Evolutionary conservation across 306 rosid species (phyloP), one percentile per base, ranked within the genome.

Genomic region (Abrus pulchellus): DNA sequence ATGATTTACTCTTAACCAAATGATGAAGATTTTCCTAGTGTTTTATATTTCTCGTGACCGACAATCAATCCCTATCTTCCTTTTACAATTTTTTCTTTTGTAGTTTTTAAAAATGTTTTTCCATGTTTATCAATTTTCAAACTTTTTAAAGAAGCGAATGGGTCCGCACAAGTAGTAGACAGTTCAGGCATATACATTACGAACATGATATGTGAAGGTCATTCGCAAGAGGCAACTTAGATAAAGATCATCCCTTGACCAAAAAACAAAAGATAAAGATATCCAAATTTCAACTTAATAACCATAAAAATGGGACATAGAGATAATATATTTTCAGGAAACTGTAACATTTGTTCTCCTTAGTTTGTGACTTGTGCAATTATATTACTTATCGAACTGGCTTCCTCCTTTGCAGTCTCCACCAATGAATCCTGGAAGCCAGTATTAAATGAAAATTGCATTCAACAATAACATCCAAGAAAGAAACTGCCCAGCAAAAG

Each of bases 361-460:
- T 78, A 86, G 64, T 86, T 86, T 0, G 89, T 83, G 82, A 96
- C 97, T 85, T 94, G 96, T 11, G 96, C 94, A 9, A 94, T 92
- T 72, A 94, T 92, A 63, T 90, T 92, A 77, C 97, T 92, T 48
- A 94, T 36, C 9, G 97, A 94, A 82, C 94, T 86, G 36, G 94
- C 97, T 81, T 94, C 93, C 84, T 94, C 97, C 83, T 92, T 92
- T 11, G 97, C 98, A 57, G 93, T 90, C 87, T 94, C 97, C 91
- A 92, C 98, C 89, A 94, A 62, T 45, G 98, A 90, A 90, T 94
- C 97, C 98, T 92, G 74, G 79, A 88, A 74, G 61, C 10, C 34
- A 13, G 57, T 47, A 28, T 57, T 20, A 27, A 20, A 13, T 57
- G 50, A 32, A 75, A 69, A 63, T 47, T 68, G 40, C 55, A 72